Conservation (phyloP, 768 basidiomycete genomes). For the Artomyces pyxidatus region DNA sequence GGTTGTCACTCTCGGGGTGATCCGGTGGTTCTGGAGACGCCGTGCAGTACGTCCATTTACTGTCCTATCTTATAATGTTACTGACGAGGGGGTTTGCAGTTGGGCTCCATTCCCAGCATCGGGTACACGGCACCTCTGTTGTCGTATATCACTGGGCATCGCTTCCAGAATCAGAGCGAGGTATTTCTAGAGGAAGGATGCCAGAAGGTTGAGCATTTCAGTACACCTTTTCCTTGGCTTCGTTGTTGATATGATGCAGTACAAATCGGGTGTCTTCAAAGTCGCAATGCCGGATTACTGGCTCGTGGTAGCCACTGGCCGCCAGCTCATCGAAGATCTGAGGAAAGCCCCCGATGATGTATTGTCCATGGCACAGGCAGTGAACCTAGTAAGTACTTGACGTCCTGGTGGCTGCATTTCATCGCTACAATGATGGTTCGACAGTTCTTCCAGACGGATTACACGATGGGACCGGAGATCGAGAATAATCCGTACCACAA, state of each 20-base stretch:
- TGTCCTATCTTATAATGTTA: no score
- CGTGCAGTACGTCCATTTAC: no score
- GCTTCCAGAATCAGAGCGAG: not conserved
- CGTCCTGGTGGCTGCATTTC: no score
- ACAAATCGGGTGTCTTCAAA: not conserved
- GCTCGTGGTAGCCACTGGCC: not conserved
- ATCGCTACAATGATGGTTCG: no score
- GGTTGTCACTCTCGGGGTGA: no score
- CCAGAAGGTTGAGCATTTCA: not conserved
- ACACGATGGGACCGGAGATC: not conserved
- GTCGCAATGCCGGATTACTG: not conserved
- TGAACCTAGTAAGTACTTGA: no score
- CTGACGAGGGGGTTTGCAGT: no score
- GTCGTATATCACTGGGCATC: slow-evolving; percentile 2
- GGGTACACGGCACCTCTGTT: slow-evolving; percentile 9
- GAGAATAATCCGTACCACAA: not conserved
- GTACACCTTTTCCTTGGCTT: no score
- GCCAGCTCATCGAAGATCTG: not conserved
- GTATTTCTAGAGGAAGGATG: not conserved
- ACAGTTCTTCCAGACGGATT: not conserved
- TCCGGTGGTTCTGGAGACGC: no score
- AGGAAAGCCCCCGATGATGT: not conserved
- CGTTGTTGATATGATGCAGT: not conserved
- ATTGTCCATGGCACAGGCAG: not conserved
- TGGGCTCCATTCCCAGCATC: slow-evolving; percentile 8